Conservation (phyloP, 371 early-diverging fungal species). For the Phascolomyces articulosus region DNA sequence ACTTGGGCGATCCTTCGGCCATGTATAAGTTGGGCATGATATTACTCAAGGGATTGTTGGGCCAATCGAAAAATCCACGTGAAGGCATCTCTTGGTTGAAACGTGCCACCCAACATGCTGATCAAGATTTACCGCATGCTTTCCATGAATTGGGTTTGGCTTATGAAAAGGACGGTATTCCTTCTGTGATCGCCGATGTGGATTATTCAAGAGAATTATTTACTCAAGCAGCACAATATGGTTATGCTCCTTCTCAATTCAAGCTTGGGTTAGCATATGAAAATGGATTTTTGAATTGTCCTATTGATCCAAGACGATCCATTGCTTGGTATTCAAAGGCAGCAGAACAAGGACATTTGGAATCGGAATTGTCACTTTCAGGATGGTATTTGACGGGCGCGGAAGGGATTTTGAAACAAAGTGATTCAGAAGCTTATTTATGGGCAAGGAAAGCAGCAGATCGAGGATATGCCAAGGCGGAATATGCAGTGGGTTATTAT, state of each 20-base stretch:
- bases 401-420: conserved; percentile 78
- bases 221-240: conserved; percentile 89
- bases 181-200: conserved; percentile 80
- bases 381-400: conserved; percentile 93
- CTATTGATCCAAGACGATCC: conserved; percentile 86
- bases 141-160: conserved; percentile 90
- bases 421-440: conserved; percentile 82
- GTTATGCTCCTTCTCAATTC: conserved; percentile 93
- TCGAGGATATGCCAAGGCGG: conserved; percentile 82
- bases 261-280: conserved; percentile 94
- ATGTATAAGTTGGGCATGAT: conserved; percentile 96
- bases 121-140: conserved; percentile 86
- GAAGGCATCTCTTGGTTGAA: conserved; percentile 95
- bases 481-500: conserved; percentile 89
- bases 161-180: conserved; percentile 83
- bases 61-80: conserved; percentile 69
- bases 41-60: conserved; percentile 77
- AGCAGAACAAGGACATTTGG: conserved; percentile 85
- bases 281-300: conserved; percentile 89
- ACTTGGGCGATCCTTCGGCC: conserved; percentile 89
- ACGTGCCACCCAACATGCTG: conserved; percentile 87
- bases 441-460: conserved; percentile 92
- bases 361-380: conserved; percentile 82
- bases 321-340: conserved; percentile 97
- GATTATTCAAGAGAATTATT: conserved; percentile 89